Percentiles rank a stretch among this genome's conserved stretches.
Evolutionary conservation across 2,329 filamentous ascomycete species (phyloP).

Genomic region (Penicillium sp.): DNA sequence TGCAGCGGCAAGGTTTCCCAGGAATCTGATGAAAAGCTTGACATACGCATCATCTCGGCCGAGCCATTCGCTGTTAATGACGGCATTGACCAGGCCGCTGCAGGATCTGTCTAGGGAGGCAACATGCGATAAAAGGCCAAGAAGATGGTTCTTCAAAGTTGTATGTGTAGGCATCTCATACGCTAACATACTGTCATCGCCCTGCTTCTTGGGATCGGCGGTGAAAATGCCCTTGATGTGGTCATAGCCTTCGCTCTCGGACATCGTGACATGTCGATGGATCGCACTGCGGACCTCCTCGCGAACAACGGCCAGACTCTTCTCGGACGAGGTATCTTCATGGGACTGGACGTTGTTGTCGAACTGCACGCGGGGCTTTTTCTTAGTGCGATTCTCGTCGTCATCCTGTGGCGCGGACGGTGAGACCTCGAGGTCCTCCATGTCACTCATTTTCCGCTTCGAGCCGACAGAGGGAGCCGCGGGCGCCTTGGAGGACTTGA

Average conservation of each 20-base stretch:
- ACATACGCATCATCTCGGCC: constrained; percentile 63
- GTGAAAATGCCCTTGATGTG: constrained; percentile 57
- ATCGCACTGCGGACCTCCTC: constrained; percentile 64
- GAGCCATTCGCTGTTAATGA: constrained; percentile 63
- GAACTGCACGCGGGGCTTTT: constrained; percentile 48
- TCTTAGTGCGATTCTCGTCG: constrained; percentile 35
- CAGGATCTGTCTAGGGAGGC: constrained; percentile 58
- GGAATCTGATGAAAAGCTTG: constrained; percentile 57
- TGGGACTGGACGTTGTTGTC: constrained; percentile 40
- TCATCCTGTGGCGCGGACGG: constrained; percentile 33
- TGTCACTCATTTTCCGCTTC: constrained; percentile 43
- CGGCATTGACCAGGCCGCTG: constrained; percentile 59
- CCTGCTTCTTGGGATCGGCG: constrained; percentile 46
- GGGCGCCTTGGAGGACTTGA: constrained; percentile 41
- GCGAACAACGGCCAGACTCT: constrained; percentile 59
- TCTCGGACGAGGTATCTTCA: constrained; percentile 45
- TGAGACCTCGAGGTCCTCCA: constrained; percentile 37
- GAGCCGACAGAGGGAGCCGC: constrained; percentile 23
- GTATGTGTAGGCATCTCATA: constrained; percentile 54
- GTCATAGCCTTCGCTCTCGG: constrained; percentile 60
- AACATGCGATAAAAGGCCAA: constrained; percentile 60
- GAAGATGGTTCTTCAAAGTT: constrained; percentile 59
- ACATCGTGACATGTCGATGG: constrained; percentile 52
- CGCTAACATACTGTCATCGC: constrained; percentile 34
- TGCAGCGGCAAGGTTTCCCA: constrained; percentile 72